Evolutionary conservation across 345 rosid species (phyloP), one percentile per base, ranked within the genome.

Genomic region (Moringa oleifera): DNA sequence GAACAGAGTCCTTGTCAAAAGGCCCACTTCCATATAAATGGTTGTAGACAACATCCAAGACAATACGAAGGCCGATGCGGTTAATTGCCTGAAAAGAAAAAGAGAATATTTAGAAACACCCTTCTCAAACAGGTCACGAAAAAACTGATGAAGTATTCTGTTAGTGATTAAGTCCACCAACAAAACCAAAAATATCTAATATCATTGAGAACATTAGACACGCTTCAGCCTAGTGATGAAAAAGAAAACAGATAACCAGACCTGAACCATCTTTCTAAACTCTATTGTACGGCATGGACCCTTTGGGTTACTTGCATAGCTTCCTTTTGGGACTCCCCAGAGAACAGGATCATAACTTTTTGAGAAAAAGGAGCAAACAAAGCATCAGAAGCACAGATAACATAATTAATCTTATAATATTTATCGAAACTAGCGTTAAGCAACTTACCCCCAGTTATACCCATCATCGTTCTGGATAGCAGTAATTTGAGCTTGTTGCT

Each of bases 301-400:
- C 76, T 74, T 73, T 31, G 98, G 82, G 60, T 81, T 74, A 73
- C 87, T 85, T 41, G 98, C 84, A 80, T 93, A 93, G 82, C 97
- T 89, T 83, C 98, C 98, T 78, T 93, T 93, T 33, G 98, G 97
- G 69, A 87, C 91, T 52, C 96, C 97, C 97, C 95, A 89, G 25
- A 93, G 85, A 67, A 87, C 88, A 60, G 97, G 98, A 87, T 93
- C 85, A 74, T 93, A 93, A 79, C 98, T 89, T 69, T 78, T 65
- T 10, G 63, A 72, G 58, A 63, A 49, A 71, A 75, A 53, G n/a
- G 20, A 20, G 36, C 19, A 49, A 64, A 36, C 19, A 60, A 47
- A 69, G 53, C 36, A 57, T 6, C 24, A 41, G 54, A 24, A 24
- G 41, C 56, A 55, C 63, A 20, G 16, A 45, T 6, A 33, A 53